Percentiles rank a stretch among this genome's conserved stretches.
Conservation (phyloP, 805 yeast species). For the Saccharomycopsis babjevae region DNA sequence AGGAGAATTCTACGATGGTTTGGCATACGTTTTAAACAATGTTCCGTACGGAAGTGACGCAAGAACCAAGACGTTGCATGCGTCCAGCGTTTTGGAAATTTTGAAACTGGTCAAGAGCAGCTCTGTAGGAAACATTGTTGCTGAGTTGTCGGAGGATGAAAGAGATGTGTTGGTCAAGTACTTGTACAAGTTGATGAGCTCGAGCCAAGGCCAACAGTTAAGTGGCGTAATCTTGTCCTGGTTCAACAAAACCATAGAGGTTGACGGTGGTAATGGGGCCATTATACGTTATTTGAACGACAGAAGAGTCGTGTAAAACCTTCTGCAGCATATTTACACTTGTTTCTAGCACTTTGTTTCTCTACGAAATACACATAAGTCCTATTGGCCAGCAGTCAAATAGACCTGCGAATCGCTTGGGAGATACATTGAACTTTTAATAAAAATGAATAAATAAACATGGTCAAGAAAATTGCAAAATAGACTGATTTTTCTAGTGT, state of each 20-base stretch:
- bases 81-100: slow-evolving; percentile 55
- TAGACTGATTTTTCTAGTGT: too few species aligned
- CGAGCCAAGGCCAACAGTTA: slow-evolving; percentile 68
- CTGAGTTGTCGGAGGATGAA: slow-evolving; percentile 49
- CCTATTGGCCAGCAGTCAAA: too few species aligned
- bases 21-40: slow-evolving; percentile 48
- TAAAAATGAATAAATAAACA: too few species aligned
- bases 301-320: slow-evolving; percentile 56
- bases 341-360: too few species aligned
- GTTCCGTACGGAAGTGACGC: slow-evolving; percentile 81
- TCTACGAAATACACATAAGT: too few species aligned
- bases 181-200: slow-evolving; percentile 75
- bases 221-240: slow-evolving; percentile 82
- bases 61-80: slow-evolving; percentile 37
- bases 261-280: slow-evolving; percentile 72
- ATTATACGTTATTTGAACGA: slow-evolving; percentile 80
- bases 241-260: slow-evolving; percentile 83
- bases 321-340: background rate
- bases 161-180: slow-evolving; percentile 74
- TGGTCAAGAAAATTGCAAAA: too few species aligned
- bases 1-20: slow-evolving; percentile 64
- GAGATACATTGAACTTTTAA: too few species aligned
- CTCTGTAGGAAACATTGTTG: slow-evolving; percentile 56
- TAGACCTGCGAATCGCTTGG: too few species aligned
- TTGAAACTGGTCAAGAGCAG: slow-evolving; percentile 56